phyloP scores from a whole-genome alignment of 169 alveolate genomes.

The Toxoplasma gondii region DNA sequence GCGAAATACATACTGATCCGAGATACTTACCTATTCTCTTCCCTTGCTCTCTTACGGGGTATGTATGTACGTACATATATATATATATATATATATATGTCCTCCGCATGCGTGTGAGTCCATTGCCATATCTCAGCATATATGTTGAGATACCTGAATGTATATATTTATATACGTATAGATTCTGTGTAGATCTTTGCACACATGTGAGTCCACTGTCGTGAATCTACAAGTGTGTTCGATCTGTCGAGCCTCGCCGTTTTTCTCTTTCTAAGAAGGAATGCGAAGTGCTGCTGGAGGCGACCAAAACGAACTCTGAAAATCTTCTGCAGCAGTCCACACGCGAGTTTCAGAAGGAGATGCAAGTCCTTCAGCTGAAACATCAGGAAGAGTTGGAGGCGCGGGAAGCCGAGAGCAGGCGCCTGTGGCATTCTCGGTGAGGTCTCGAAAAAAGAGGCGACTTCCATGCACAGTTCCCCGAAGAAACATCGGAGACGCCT shows the following conservation, averaged over 20 bases:
- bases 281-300: constrained; percentile 37
- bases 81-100: no score
- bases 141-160: no score
- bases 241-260: not conserved
- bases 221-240: not conserved
- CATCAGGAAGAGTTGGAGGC: constrained; percentile 11
- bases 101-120: no score
- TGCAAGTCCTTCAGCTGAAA: not conserved
- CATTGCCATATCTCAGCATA: no score
- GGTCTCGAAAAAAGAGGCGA: not conserved
- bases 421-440: not conserved
- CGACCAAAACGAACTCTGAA: constrained; percentile 10
- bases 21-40: no score
- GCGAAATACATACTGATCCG: no score
- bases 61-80: no score
- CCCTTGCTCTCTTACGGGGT: no score
- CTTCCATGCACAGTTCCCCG: not conserved
- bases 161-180: no score
- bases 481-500: not conserved
- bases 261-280: not conserved
- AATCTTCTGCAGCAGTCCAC: not conserved
- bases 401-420: not conserved
- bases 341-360: not conserved
- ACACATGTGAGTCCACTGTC: no score
- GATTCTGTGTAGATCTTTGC: no score